Base-by-base conservation (phyloP, 345 rosid species). In the Abelmoschus esculentus region DNA sequence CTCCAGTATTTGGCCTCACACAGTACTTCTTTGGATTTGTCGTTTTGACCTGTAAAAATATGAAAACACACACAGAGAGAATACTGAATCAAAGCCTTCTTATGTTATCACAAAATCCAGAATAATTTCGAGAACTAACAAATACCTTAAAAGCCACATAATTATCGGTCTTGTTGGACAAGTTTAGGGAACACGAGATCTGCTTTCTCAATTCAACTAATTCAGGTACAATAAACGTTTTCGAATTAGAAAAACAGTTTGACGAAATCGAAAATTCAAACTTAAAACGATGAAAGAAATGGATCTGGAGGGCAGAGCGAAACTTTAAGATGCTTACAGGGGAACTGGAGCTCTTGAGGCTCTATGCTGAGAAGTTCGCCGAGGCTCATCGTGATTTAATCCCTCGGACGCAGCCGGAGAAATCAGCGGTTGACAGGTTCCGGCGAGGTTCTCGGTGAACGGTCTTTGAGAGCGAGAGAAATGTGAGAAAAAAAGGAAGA, bases 11-110 rank as follows among this genome's bases (percentile, higher is more conserved):
- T 26, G 96, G 98, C 76, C 92, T 84, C 32, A 90, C 90, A 53
- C 91, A 88, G 62, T 87, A 92, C 84, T 92, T 92, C 83, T 87
- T 90, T 5, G 98, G 98, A 79, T 90, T 92, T 65, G 98, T 92
- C 10, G 98, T 90, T 77, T 84, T 92, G 56, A 88, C 91, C 96
- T 88, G 71, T 69, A 70, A 70, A 61, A 63, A 59, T 22, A 13
- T 17, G 13, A 12, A 75, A 56, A 63, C 59, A 31, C 72, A 73
- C 70, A 65, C 22, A 72, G 29, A 26, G 59, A 26, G n/a, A 56
- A 75, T 3, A 18, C 5, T 6, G 55, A 46, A 65, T 66, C 69
- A 28, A 66, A 66, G 26, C 31, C 13, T 66, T 49, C 4, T 47
- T 3, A 2, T 36, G 42, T 26, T 44, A 29, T 4, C 50, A 66